Base-by-base conservation (phyloP, 148 eudicot species). In the Vaccinium macrocarpon region DNA sequence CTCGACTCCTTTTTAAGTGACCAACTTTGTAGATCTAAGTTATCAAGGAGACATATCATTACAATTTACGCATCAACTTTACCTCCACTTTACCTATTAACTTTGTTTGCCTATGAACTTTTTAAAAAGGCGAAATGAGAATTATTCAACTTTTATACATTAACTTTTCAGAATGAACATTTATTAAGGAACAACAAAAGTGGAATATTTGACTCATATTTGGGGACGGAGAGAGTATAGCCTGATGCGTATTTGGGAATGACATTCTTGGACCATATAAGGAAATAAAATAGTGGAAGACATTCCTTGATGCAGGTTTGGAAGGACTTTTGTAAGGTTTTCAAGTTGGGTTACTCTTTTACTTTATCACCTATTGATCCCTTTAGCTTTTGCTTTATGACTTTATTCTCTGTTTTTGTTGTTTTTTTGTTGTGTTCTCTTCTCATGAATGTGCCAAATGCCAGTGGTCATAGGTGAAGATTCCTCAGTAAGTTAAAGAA, bases 401-500 rank as follows among this genome's bases (percentile, higher is more conserved):
- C 75, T 29, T 70, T 71, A 14, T 35, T 48, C 46, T 35, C 76
- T 38, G 76, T 66, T 66, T 66, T 42, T 42, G 46, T 42, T 42
- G 46, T 42, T 42, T 25, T 25, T 66, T 66, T 25, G 16, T 66
- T 66, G 0, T 66, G 15, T 25, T 66, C 35, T 66, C 16, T 66
- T 9, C 15, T 66, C 35, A 12, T 27, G 35, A 64, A 64, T 64
- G 38, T 68, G 73, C 73, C 73, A 68, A 68, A 38, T 72, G 48
- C 12, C 48, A 72, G 18, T 18, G 76, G 76, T 72, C 76, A 72
- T 38, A 38, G 76, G 50, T 72, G 76, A 72, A 72, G 76, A 38
- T 72, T 18, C 76, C n/a, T 72, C 15, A 4, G 11, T 16, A 72
- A 10, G 53, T 75, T 46, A 46, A 74, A 42, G 51, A 42, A 38